These are phyloP conservation scores for Botrytis porri DNA, from an alignment of 2,329 filamentous ascomycete species.

Conservation along the genomic window DNA sequence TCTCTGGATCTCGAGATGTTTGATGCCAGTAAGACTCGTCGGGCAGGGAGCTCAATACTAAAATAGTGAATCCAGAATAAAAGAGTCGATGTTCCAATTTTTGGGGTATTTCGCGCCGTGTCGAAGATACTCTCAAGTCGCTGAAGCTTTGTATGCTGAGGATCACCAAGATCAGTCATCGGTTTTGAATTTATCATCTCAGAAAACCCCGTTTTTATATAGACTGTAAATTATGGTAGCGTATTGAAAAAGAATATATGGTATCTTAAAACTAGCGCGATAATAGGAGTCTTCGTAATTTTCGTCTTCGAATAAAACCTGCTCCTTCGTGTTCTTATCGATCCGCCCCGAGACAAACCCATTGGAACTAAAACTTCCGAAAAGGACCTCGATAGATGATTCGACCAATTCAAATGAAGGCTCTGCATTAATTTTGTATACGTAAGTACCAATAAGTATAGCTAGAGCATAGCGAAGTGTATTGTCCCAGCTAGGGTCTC, in stretches of 20 bases:
- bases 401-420: background rate
- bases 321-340: background rate
- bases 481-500: background rate
- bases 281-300: background rate
- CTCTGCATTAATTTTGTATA: background rate
- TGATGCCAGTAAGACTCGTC: background rate
- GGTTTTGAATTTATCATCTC: rapidly evolving
- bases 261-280: background rate
- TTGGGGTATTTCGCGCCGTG: background rate
- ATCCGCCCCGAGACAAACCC: background rate
- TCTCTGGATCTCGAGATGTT: background rate
- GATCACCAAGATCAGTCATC: background rate
- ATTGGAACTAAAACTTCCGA: background rate
- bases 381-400: background rate
- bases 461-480: background rate
- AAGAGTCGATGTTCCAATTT: background rate
- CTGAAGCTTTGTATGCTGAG: background rate
- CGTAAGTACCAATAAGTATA: background rate
- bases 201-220: background rate
- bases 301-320: background rate
- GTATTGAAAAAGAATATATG: background rate
- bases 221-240: background rate
- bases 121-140: background rate
- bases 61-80: background rate
- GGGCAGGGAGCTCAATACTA: background rate